Conservation (phyloP, 257 asterid genomes). For the Nicotiana sylvestris region DNA sequence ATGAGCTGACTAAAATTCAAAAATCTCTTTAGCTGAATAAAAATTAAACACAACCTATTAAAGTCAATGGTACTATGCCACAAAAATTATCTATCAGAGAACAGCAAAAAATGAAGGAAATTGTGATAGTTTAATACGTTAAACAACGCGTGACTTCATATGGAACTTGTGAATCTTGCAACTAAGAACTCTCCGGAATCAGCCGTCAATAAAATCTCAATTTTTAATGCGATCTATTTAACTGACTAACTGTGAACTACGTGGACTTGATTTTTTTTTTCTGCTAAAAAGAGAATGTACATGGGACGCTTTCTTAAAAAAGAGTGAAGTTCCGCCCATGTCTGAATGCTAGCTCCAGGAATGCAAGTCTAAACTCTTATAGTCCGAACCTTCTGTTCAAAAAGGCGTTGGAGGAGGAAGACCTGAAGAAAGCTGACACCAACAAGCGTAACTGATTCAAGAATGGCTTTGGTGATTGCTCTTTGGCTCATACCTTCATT, state of each 20-base stretch:
- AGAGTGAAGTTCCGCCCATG: not conserved
- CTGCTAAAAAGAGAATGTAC: not conserved
- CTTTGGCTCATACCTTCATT: constrained; percentile 62
- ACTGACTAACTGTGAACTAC: not conserved
- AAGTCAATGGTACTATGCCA: no score
- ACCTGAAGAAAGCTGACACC: constrained; percentile 61
- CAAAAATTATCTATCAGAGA: no score
- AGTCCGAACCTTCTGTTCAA: constrained; percentile 55
- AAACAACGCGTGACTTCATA: no score
- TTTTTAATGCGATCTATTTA: not conserved
- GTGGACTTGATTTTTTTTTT: not conserved
- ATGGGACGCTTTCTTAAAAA: not conserved
- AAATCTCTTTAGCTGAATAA: no score
- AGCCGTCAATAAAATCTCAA: not conserved
- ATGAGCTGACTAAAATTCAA: no score
- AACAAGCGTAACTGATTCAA: constrained; percentile 58
- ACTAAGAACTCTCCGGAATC: constrained; percentile 11
- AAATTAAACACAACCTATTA: no score
- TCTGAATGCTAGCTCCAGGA: not conserved
- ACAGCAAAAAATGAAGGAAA: no score
- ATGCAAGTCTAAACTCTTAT: constrained; percentile 54
- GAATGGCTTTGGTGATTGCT: constrained; percentile 64
- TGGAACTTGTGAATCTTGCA: not conserved
- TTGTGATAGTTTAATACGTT: no score
- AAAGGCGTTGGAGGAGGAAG: constrained; percentile 56